Evolutionary conservation across 306 rosid genomes (phyloP).

Genomic region (Canavalia gladiata): DNA sequence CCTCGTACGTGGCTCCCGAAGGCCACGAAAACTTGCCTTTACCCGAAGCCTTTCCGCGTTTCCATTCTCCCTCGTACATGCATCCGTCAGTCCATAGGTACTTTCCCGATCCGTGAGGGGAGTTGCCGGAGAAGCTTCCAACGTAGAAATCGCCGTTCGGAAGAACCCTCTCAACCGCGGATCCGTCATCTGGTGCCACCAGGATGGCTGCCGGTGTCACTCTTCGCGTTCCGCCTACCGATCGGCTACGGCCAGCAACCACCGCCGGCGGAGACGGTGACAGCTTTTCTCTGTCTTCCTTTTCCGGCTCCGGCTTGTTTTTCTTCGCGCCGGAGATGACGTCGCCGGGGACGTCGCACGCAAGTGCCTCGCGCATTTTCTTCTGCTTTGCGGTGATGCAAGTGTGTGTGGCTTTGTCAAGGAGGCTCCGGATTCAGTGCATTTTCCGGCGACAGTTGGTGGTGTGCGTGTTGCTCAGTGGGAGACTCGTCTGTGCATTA

Average conservation of each 20-base stretch:
- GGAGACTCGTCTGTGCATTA: background rate
- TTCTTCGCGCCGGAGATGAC: slow-evolving; percentile 56
- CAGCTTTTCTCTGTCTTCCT: slow-evolving; percentile 45
- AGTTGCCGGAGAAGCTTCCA: slow-evolving; percentile 82
- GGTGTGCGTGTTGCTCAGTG: background rate
- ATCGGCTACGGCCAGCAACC: slow-evolving; percentile 63
- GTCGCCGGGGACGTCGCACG: slow-evolving; percentile 56
- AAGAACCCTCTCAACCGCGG: slow-evolving; percentile 62
- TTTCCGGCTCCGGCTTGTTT: slow-evolving; percentile 65
- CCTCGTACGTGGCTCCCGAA: slow-evolving; percentile 91
- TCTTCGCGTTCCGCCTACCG: slow-evolving; percentile 72
- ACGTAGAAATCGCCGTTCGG: slow-evolving; percentile 94
- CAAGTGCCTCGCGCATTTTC: slow-evolving; percentile 80
- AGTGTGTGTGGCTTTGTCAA: background rate
- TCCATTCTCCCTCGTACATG: slow-evolving; percentile 90
- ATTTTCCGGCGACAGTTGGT: slow-evolving; percentile 31
- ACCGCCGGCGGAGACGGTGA: slow-evolving; percentile 49
- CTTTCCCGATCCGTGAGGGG: slow-evolving; percentile 93
- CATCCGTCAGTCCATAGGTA: slow-evolving; percentile 96
- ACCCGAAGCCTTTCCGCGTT: slow-evolving; percentile 82
- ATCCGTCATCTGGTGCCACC: slow-evolving; percentile 30
- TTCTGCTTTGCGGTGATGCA: background rate
- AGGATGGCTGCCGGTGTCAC: slow-evolving; percentile 73
- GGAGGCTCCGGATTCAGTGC: slow-evolving; percentile 42
- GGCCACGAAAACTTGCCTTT: slow-evolving; percentile 90